Conservation (phyloP, 1,139 yeast genomes). For the Kluyveromyces sp. region DNA sequence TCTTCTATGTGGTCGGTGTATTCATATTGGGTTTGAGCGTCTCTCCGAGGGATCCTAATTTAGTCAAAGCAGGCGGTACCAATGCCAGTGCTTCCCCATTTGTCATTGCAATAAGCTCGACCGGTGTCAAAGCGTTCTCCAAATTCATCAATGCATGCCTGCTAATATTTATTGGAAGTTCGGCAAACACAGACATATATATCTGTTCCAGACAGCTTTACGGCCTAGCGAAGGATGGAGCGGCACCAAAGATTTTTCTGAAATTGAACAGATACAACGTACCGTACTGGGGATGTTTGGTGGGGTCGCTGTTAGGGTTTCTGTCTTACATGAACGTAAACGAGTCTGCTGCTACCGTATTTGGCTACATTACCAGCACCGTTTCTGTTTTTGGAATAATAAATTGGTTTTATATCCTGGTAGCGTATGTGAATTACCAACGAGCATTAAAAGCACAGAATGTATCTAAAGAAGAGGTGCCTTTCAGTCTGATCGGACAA, state of each 20-base stretch:
- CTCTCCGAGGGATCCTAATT: conserved; percentile 54
- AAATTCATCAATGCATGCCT: conserved; percentile 65
- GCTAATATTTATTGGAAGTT: conserved; percentile 60
- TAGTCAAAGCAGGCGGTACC: conserved; percentile 35
- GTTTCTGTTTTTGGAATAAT: conserved; percentile 65
- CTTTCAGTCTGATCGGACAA: conserved; percentile 59
- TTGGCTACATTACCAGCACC: conserved; percentile 61
- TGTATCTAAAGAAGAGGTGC: conserved; percentile 39
- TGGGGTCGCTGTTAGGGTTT: conserved; percentile 42
- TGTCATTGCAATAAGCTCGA: conserved; percentile 54
- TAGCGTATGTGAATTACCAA: conserved; percentile 58
- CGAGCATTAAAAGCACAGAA: conserved; percentile 65
- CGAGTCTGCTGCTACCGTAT: conserved; percentile 47
- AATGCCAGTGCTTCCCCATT: conserved; percentile 77
- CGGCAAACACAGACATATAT: conserved; percentile 67
- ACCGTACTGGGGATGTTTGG: conserved; percentile 46
- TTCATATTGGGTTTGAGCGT: conserved; percentile 71
- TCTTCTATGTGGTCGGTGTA: conserved; percentile 62
- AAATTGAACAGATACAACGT: conserved; percentile 60
- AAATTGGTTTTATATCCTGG: conserved; percentile 59
- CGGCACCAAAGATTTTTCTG: conserved; percentile 55
- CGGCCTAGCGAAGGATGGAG: conserved; percentile 54
- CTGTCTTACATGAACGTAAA: conserved; percentile 60
- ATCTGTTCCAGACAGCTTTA: conserved; percentile 64
- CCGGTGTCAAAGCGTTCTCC: conserved; percentile 54